These are phyloP conservation scores for Besnoitia besnoiti DNA, from an alignment of 169 alveolate genomes.

Conservation along the genomic window DNA sequence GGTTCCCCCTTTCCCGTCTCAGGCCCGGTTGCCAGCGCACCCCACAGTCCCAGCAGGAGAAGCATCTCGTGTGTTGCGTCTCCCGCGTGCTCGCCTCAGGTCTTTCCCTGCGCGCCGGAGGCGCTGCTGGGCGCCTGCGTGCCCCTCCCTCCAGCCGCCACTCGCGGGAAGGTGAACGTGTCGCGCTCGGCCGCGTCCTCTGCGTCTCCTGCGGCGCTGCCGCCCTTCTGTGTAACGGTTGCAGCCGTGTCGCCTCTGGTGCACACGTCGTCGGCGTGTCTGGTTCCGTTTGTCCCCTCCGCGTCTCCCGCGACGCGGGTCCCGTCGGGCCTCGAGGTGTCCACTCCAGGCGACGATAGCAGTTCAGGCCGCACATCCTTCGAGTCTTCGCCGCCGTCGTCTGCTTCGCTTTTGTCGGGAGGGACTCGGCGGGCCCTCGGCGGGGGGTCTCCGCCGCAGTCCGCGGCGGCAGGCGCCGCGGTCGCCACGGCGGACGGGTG, in stretches of 20 bases:
- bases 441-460: background rate
- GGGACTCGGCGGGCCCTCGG: no score
- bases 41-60: no score
- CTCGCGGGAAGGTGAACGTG: background rate
- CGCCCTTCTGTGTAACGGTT: background rate
- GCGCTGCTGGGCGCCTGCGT: constrained; percentile 25
- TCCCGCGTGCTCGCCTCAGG: constrained; percentile 3
- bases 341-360: background rate
- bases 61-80: background rate
- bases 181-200: background rate
- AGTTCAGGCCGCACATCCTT: background rate
- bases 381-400: background rate
- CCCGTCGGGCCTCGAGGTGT: background rate
- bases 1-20: no score
- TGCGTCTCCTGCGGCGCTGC: background rate
- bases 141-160: constrained; percentile 5
- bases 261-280: background rate
- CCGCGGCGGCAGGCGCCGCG: background rate
- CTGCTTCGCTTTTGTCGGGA: no score
- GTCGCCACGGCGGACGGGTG: background rate
- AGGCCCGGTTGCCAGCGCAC: no score
- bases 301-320: background rate
- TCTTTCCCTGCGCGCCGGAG: background rate
- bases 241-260: constrained; percentile 7
- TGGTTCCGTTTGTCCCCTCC: background rate